A percentile compares a stretch with the other conserved stretches of the same genome.
Evolutionary conservation across 2,329 filamentous ascomycete species (phyloP).

Genomic region (Xylaria polymorpha): DNA sequence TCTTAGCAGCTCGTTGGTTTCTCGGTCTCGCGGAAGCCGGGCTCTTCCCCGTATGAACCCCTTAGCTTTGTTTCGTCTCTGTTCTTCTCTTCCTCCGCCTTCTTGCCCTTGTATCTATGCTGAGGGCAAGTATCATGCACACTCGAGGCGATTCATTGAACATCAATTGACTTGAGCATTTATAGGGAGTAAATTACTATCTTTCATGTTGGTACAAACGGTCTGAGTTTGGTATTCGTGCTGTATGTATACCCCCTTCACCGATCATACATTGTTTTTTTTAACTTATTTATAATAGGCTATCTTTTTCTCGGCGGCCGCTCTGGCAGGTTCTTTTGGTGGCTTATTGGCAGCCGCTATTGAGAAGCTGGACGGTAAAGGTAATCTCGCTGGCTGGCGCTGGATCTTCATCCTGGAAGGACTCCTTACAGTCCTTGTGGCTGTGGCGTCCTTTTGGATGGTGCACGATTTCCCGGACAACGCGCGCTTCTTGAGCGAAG

Average conservation of each 20-base stretch:
- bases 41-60: conserved; percentile 67
- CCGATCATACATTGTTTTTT: not conserved
- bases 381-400: conserved; percentile 66
- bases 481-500: conserved; percentile 75
- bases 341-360: conserved; percentile 79
- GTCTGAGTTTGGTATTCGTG: conserved; percentile 81
- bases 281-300: conserved; percentile 55
- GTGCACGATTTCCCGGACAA: conserved; percentile 86
- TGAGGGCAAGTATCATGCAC: not conserved
- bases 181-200: conserved; percentile 77
- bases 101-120: not conserved
- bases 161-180: conserved; percentile 14
- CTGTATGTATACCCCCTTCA: conserved; percentile 52
- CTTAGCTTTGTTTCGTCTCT: not conserved
- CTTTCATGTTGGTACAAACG: conserved; percentile 87
- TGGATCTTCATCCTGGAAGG: conserved; percentile 80
- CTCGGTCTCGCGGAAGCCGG: conserved; percentile 80
- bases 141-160: not conserved
- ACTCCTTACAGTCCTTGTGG: conserved; percentile 75
- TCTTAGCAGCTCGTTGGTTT: conserved; percentile 77
- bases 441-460: conserved; percentile 77
- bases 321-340: conserved; percentile 81
- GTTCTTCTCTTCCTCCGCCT: not conserved
- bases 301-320: conserved; percentile 86
- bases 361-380: conserved; percentile 73